Percentiles rank a stretch among this genome's conserved stretches.
phyloP scores from a whole-genome alignment of 2,329 filamentous ascomycete genomes.

The Dactylellina haptotyla region DNA sequence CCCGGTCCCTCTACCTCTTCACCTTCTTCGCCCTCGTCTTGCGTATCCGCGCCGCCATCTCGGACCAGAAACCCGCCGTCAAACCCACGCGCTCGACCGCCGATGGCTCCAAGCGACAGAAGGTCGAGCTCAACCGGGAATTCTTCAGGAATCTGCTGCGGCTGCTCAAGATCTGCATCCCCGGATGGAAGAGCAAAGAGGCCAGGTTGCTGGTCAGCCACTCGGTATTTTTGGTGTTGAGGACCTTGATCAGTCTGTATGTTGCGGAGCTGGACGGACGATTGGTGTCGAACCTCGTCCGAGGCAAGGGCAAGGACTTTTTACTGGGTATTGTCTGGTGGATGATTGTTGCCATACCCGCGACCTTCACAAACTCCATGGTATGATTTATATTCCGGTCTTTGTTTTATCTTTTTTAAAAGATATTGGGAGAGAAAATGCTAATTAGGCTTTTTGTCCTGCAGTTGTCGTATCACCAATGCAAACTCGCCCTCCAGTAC shows the following conservation, averaged over 20 bases:
- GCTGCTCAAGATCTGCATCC: constrained; percentile 85
- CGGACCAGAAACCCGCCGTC: constrained; percentile 80
- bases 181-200: constrained; percentile 89
- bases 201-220: constrained; percentile 86
- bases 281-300: constrained; percentile 89
- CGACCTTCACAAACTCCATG: constrained; percentile 99
- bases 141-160: constrained; percentile 80
- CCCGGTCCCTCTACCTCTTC: constrained; percentile 82
- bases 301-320: constrained; percentile 90
- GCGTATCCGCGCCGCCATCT: constrained; percentile 88
- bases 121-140: constrained; percentile 91
- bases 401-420: constrained; percentile 11
- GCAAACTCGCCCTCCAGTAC: constrained; percentile 90
- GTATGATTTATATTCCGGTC: constrained; percentile 66
- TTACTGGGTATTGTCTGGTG: constrained; percentile 90
- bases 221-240: constrained; percentile 87
- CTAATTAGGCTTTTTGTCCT: neutral
- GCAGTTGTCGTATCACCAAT: constrained; percentile 94
- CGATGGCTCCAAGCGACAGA: constrained; percentile 70
- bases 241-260: constrained; percentile 92
- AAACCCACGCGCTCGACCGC: constrained; percentile 54
- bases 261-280: constrained; percentile 95
- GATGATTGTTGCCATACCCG: constrained; percentile 96
- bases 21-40: constrained; percentile 83
- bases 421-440: constrained; percentile 15